phyloP scores from a whole-genome alignment of 2,329 filamentous ascomycete species.

The Gaeumannomyces sp. region DNA sequence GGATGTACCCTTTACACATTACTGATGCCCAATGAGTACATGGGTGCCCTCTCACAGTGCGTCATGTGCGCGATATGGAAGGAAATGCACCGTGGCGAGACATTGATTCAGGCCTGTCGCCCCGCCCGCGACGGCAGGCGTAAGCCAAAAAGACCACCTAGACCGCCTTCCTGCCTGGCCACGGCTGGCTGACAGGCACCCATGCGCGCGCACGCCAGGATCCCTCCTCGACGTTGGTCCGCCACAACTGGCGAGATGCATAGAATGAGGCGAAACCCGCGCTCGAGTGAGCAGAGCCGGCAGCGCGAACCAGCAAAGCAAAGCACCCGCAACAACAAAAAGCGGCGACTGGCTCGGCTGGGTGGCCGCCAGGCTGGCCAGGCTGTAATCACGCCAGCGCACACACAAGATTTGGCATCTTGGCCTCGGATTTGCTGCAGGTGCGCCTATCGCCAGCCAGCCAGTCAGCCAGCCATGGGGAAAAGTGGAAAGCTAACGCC shows the following conservation, averaged over 20 bases:
- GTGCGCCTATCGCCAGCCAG: not conserved
- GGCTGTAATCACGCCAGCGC: conserved; percentile 1
- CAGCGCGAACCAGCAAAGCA: not conserved
- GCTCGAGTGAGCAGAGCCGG: too few relatives aligned
- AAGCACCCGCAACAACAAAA: not conserved
- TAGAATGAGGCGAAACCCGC: not conserved
- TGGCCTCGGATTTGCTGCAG: not conserved
- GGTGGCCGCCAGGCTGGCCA: not conserved
- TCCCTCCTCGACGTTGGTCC: not conserved
- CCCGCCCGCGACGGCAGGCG: not conserved
- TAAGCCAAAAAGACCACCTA: not conserved
- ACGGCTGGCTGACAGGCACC: not conserved
- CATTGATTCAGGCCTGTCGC: not conserved
- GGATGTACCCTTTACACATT: not conserved
- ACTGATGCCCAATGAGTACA: not conserved
- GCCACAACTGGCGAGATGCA: not conserved
- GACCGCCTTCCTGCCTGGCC: not conserved
- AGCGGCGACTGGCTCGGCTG: too few relatives aligned
- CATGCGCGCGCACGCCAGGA: not conserved
- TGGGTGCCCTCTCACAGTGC: not conserved
- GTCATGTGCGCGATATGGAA: not conserved
- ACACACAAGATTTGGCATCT: not conserved
- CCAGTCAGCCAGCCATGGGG: too few relatives aligned
- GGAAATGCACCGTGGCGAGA: not conserved
- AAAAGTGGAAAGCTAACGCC: not conserved